A percentile compares a stretch with the other conserved stretches of the same genome.
Conservation (phyloP, 805 yeast species). For the Spathaspora hagerdaliae region DNA sequence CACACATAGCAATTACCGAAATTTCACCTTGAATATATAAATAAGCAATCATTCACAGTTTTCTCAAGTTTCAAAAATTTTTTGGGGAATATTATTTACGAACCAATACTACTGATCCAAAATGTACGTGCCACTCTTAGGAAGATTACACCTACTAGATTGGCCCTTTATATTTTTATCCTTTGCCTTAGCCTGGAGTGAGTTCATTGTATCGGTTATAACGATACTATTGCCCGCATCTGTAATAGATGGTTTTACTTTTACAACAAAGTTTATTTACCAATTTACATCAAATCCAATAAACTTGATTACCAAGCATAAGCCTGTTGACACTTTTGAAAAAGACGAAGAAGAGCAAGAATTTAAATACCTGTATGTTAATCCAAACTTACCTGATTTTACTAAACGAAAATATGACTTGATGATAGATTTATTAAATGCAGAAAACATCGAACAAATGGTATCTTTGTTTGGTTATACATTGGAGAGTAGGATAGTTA, state of each 20-base stretch:
- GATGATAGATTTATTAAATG: constrained; percentile 39
- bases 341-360: constrained; percentile 6
- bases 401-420: constrained; percentile 19
- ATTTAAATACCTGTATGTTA: constrained; percentile 20
- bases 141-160: constrained; percentile 45
- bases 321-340: constrained; percentile 2
- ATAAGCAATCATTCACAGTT: too few relatives aligned
- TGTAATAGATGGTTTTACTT: constrained; percentile 34
- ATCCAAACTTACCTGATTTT: constrained; percentile 12
- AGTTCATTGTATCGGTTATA: constrained; percentile 41
- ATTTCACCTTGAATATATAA: too few relatives aligned
- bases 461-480: constrained; percentile 64
- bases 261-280: constrained; percentile 22
- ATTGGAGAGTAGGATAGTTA: constrained; percentile 72
- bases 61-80: too few relatives aligned
- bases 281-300: constrained; percentile 24
- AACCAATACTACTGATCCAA: not conserved
- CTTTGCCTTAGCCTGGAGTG: constrained; percentile 46
- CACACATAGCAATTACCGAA: too few relatives aligned
- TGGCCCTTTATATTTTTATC: constrained; percentile 46
- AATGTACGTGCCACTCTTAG: constrained; percentile 40
- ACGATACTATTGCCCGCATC: constrained; percentile 43
- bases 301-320: constrained; percentile 12
- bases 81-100: too few relatives aligned
- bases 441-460: constrained; percentile 59